Base-by-base conservation (phyloP, 768 basidiomycete species). In the Boletus pseudopeckii region DNA sequence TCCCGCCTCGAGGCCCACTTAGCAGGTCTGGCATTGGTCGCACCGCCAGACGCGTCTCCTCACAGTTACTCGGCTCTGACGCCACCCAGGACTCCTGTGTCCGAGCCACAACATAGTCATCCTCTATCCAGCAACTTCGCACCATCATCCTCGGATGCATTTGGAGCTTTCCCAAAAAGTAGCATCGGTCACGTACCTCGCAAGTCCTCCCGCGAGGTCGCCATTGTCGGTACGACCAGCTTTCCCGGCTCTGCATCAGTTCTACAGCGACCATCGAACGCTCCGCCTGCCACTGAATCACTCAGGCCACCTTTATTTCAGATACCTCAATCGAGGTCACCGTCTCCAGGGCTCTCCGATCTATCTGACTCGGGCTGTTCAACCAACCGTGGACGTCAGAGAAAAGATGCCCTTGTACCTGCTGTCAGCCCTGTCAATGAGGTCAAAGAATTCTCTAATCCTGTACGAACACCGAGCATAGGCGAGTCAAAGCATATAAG, bases 11-110 rank as follows among this genome's bases (percentile, higher is more conserved):
- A 74, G 50, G 70, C 74, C 36, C 72, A 70, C 58, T 62, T 52
- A 15, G 50, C 47, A 10, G 80, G 81, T 49, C 75, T 89, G 24
- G 83, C 86, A 48, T 75, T 90, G 57, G 83, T 89, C 55, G 84
- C 85, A 49, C 88, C 86, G 46, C 85, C 86, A 37, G 88, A 88
- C 67, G 83, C 82, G 58, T 76, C 82, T 9, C 77, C 78, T 15
- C 72, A 66, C 43, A 70, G 76, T 14, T 82, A 84, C 62, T 74
- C 80, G 28, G 77, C 79, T 50, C 72, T 84, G 43, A 74, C 79
- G 5, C 79, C 82, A 51, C 81, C 81, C 14, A 66, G 76, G 20
- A 73, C 78, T 13, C 81, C 83, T 55, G 60, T 73, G 38, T 50
- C 62, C 34, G 53, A 48, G n/a, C 55, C 48, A 8, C 60, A 53